phyloP scores from a whole-genome alignment of 305 asterid species.

The Fraxinus baroniana region DNA sequence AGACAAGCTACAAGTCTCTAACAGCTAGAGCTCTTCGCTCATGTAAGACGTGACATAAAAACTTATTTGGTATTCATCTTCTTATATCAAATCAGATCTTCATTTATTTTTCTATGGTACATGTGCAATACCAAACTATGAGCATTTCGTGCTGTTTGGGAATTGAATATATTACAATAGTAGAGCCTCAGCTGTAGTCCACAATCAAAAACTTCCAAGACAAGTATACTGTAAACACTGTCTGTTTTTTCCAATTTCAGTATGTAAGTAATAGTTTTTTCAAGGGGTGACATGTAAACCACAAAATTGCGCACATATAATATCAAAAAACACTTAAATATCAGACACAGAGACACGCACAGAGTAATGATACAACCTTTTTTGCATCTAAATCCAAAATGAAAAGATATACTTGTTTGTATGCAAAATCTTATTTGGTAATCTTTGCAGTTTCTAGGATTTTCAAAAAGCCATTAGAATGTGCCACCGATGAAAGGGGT shows the following conservation, averaged over 20 bases:
- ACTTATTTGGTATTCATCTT: background rate
- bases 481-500: background rate
- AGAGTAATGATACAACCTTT: background rate
- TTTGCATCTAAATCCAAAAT: background rate
- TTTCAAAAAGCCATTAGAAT: background rate
- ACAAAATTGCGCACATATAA: background rate
- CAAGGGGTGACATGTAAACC: background rate
- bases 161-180: background rate
- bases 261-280: background rate
- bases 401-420: background rate
- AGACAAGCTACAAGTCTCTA: background rate
- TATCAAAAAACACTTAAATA: background rate
- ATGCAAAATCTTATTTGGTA: background rate
- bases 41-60: background rate
- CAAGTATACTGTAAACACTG: background rate
- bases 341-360: background rate
- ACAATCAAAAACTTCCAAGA: background rate
- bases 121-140: background rate
- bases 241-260: background rate
- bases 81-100: background rate
- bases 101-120: background rate
- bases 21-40: background rate
- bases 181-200: background rate
- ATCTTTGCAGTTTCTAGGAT: background rate
- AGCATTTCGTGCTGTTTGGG: background rate